Base-by-base conservation (phyloP, 1,284 basidiomycete species). In the Singerocomus rubriflavus region DNA sequence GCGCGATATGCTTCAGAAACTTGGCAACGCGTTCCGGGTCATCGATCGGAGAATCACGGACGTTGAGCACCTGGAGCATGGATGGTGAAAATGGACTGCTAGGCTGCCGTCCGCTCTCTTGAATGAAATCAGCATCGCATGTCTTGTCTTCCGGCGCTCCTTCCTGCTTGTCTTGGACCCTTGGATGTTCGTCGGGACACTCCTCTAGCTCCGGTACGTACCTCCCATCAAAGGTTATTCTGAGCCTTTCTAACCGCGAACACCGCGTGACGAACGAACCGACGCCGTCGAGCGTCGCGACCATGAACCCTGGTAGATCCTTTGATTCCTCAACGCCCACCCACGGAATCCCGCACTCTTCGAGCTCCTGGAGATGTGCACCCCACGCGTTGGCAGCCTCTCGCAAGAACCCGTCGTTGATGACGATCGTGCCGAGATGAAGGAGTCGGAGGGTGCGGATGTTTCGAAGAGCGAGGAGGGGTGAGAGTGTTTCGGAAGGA, bases 341-440 rank as follows among this genome's bases (percentile, higher is more conserved):
- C 66, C 63, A 65, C 13, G 66, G 61, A 37, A 68, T 53, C 16
- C 63, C 64, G 11, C 60, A 58, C 43, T 67, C 56, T 37, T 57
- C 54, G 3, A 66, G 48, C n/a, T 62, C 64, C 17, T 58, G 63
- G 14, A 66, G 48, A 33, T 62, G 57, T 1, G 39, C 31, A 7
- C 58, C 54, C 67, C 64, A 66, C 1, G 64, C 67, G 9, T 39
- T 40, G 12, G 58, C 66, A 0, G 63, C 67, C 13, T 59, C 50
- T 12, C 47, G 53, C 36, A 66, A 34, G 45, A 66, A 69, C 4
- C 32, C 50, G 12, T 66, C 64, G 31, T 65, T 54, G 25, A 69
- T 52, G 31, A 63, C 55, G 12, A 69, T 55, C 38, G 57, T 56
- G 14, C 64, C 64, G 0, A 68, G 54, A 29, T 67, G 64, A 13